Percentiles rank a stretch among this genome's conserved stretches.
Evolutionary conservation across 495 filamentous ascomycete species (phyloP).

Genomic region (Tuber brumale): DNA sequence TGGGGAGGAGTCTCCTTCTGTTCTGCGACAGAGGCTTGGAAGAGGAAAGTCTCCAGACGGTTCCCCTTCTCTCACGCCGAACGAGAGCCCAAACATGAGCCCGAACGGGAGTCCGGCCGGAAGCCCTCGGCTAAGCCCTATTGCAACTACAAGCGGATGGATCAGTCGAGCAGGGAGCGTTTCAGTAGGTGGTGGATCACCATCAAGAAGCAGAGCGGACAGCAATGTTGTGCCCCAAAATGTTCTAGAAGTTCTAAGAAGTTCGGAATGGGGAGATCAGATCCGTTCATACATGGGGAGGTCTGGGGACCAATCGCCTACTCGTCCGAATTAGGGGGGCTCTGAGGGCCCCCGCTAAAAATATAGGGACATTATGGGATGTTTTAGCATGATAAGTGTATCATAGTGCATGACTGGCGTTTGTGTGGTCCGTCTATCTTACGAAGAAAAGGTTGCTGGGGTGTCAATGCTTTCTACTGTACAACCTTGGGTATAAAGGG

Average conservation of each 20-base stretch:
- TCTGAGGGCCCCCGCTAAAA: slow-evolving; percentile 13
- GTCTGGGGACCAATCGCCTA: slow-evolving; percentile 25
- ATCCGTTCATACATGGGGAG: slow-evolving; percentile 37
- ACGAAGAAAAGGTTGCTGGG: not conserved
- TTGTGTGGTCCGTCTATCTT: slow-evolving; percentile 5
- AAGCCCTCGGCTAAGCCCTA: slow-evolving; percentile 22
- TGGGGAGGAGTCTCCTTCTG: slow-evolving; percentile 22
- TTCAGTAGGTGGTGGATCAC: slow-evolving; percentile 9
- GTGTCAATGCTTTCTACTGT: not conserved
- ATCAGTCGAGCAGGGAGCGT: slow-evolving; percentile 6
- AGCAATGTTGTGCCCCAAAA: slow-evolving; percentile 33
- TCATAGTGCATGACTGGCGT: slow-evolving; percentile 12
- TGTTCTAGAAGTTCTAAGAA: slow-evolving; percentile 32
- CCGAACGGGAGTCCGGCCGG: slow-evolving; percentile 28
- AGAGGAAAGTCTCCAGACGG: slow-evolving; percentile 24
- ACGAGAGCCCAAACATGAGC: slow-evolving; percentile 29
- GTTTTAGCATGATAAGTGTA: not conserved
- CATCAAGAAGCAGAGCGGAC: slow-evolving; percentile 7
- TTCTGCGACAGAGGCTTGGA: slow-evolving; percentile 30
- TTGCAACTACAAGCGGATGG: slow-evolving; percentile 4
- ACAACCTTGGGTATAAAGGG: not conserved
- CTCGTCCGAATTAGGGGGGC: slow-evolving; percentile 11
- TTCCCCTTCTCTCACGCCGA: slow-evolving; percentile 25
- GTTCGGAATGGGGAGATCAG: slow-evolving; percentile 37
- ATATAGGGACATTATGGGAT: not conserved